These are phyloP conservation scores for Kwoniella bestiolae DNA, from an alignment of 768 basidiomycete species.

Conservation along the genomic window DNA sequence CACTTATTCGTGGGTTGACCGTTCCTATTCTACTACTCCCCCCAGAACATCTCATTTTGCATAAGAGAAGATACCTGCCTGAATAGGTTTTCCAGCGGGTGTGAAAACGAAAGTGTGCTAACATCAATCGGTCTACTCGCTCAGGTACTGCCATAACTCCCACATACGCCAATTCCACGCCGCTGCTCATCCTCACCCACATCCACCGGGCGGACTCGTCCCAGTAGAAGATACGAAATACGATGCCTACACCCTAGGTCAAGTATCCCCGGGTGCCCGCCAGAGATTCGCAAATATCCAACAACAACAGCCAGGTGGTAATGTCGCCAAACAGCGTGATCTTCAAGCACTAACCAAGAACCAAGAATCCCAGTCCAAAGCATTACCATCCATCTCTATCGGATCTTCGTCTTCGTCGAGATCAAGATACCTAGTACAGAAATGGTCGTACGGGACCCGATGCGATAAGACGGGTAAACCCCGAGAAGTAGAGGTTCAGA, in stretches of 20 bases:
- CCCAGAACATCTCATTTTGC: too few species aligned
- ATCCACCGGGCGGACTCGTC: conserved; percentile 68
- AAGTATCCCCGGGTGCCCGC: conserved; percentile 59
- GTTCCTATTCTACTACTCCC: background rate
- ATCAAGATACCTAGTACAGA: conserved; percentile 84
- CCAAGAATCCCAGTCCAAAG: too few species aligned
- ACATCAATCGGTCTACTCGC: background rate
- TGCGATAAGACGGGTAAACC: conserved; percentile 90
- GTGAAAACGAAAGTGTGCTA: too few species aligned
- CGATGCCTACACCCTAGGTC: conserved; percentile 57
- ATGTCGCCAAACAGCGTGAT: background rate
- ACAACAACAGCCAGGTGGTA: background rate
- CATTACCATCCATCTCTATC: conserved; percentile 28
- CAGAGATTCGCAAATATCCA: conserved; percentile 61
- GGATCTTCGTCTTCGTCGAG: conserved; percentile 62
- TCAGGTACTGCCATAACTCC: conserved; percentile 72
- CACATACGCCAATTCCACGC: conserved; percentile 97
- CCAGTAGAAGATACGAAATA: conserved; percentile 81
- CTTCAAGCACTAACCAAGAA: background rate
- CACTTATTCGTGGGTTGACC: conserved; percentile 78
- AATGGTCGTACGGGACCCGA: conserved; percentile 67
- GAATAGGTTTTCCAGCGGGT: too few species aligned
- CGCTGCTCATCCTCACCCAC: conserved; percentile 67
- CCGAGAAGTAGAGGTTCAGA: conserved; percentile 96
- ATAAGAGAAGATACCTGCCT: too few species aligned